Conservation (phyloP, 257 asterid species). For the Nicotiana tomentosiformis region DNA sequence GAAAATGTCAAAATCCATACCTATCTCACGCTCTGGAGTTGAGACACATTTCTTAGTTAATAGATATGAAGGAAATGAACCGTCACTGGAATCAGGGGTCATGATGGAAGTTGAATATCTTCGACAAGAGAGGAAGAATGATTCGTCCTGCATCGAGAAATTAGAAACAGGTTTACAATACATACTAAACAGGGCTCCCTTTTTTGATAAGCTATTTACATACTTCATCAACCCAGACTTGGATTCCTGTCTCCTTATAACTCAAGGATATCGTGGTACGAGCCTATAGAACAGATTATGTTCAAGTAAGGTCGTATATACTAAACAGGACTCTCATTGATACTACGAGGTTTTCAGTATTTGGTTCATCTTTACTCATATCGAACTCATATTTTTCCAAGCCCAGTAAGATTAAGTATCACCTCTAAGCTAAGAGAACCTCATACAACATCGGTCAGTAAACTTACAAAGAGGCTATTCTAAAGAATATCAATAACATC, state of each 20-base stretch:
- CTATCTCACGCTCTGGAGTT: constrained; percentile 57
- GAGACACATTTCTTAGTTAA: constrained; percentile 29
- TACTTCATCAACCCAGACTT: no score
- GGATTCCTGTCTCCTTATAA: no score
- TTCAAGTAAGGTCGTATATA: background rate
- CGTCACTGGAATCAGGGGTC: constrained; percentile 41
- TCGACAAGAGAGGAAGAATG: constrained; percentile 24
- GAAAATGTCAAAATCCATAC: constrained; percentile 25
- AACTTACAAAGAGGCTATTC: background rate
- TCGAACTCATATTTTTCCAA: background rate
- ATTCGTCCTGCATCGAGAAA: constrained; percentile 31
- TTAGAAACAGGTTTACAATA: background rate
- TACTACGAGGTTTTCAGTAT: background rate
- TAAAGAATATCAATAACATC: background rate
- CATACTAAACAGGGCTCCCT: no score
- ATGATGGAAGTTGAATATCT: constrained; percentile 48
- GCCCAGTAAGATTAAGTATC: background rate
- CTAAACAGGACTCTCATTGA: constrained; percentile 1
- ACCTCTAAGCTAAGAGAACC: background rate
- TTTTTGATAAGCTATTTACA: no score
- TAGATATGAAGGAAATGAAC: constrained; percentile 29
- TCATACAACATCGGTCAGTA: background rate
- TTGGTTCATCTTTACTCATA: background rate
- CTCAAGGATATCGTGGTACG: no score
- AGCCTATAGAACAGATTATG: no score